Evolutionary conservation across 495 filamentous ascomycete species (phyloP), one percentile per base, ranked within the genome.

Genomic region (Penicillium antarcticum): DNA sequence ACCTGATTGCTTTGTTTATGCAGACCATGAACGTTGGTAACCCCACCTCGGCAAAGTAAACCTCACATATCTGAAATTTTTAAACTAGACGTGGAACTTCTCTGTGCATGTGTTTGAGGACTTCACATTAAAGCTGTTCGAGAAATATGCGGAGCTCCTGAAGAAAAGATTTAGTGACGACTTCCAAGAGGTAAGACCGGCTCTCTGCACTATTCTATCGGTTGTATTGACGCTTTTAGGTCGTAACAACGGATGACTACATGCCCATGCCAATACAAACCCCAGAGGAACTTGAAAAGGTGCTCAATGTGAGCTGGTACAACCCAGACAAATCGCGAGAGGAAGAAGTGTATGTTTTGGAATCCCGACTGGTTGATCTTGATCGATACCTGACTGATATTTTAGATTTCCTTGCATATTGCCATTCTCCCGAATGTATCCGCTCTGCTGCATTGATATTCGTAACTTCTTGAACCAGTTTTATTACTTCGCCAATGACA

Each of bases 361-460:
- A 18, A 46, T 16, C 17, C 36, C 0, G 14, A 10, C 26, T 36
- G 4, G 13, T 8, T 37, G 18, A n/a, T 23, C 3, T 11, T 29
- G 21, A 33, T 32, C 13, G 18, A 44, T 37, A 64, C 19, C 66
- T 62, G 16, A 45, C 23, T 17, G 21, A 39, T 14, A 18, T 29
- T 42, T 38, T 52, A 92, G 90, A 2, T 95, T 92, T 62, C 95
- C 94, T 4, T 91, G 85, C 64, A 87, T 96, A 45, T 73, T 99
- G 12, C 94, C 94, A 11, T 99, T 99, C 66, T 97, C 92, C 33
- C 92, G 97, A 52, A 97, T 99, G 94, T 99, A 97, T 66, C 92
- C 92, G 4, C 78, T 96, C 29, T 96, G 92, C 70, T 99, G 94
- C 74, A 96, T 96, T 57, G 89, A 97, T 58, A 97, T 99, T 59